phyloP scores from a whole-genome alignment of 805 yeast species.

The Spathaspora girioi region DNA sequence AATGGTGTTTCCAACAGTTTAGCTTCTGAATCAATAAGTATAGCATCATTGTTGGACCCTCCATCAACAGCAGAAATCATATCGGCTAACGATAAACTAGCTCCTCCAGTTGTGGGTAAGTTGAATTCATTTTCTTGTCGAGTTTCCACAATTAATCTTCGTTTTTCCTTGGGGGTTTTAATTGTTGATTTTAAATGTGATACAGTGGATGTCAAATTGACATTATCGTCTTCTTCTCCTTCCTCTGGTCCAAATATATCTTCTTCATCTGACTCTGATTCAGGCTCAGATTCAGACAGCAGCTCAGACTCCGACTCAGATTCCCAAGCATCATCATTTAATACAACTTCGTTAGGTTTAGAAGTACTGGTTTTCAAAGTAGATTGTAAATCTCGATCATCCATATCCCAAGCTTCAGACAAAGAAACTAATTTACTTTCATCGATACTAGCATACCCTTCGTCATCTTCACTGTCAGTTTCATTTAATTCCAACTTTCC shows the following conservation, averaged over 20 bases:
- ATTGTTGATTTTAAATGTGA: constrained; percentile 32
- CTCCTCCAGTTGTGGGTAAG: constrained; percentile 54
- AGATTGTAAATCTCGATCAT: constrained; percentile 45
- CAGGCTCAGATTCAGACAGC: constrained; percentile 18
- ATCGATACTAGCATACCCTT: constrained; percentile 70
- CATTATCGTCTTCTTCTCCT: constrained; percentile 47
- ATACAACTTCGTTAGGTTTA: constrained; percentile 20
- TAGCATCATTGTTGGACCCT: constrained; percentile 42
- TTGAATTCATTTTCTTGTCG: constrained; percentile 67
- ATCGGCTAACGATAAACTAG: constrained; percentile 62
- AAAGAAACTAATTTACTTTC: constrained; percentile 71
- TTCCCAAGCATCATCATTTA: constrained; percentile 30
- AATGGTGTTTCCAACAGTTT: constrained; percentile 73
- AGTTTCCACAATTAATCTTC: constrained; percentile 49
- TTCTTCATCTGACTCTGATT: constrained; percentile 23
- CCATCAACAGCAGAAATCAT: constrained; percentile 66
- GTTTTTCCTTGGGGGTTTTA: constrained; percentile 35
- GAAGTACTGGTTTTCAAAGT: constrained; percentile 8
- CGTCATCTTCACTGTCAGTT: constrained; percentile 41
- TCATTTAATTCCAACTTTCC: constrained; percentile 21
- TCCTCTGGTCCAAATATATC: constrained; percentile 19
- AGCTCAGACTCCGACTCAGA: constrained; percentile 19
- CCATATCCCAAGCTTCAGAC: constrained; percentile 88
- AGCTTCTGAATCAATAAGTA: constrained; percentile 39
- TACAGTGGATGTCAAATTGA: constrained; percentile 50